phyloP scores from a whole-genome alignment of 1,139 yeast species.

The Sugiyamaella novakii region DNA sequence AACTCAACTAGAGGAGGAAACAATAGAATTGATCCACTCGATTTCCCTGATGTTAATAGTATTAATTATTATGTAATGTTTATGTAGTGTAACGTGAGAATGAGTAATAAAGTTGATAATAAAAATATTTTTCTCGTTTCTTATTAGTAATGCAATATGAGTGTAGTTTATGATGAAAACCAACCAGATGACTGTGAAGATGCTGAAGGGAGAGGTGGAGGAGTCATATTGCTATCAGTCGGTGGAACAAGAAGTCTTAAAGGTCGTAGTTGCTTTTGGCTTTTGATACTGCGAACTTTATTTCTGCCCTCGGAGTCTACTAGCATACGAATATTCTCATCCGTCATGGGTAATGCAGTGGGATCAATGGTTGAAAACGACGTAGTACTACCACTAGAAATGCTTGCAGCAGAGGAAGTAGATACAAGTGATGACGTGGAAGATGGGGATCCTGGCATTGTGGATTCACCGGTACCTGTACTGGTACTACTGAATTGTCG shows the following conservation, averaged over 20 bases:
- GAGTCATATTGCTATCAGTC: slow-evolving; percentile 7
- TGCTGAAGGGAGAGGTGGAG: slow-evolving; percentile 15
- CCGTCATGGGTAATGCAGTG: slow-evolving; percentile 11
- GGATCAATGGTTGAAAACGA: slow-evolving; percentile 16
- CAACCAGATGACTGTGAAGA: slow-evolving; percentile 14
- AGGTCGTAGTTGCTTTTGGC: slow-evolving; percentile 31
- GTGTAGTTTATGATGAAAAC: slow-evolving; percentile 7
- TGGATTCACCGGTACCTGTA: slow-evolving; percentile 2
- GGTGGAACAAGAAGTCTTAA: slow-evolving; percentile 23
- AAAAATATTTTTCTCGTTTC: too few species aligned
- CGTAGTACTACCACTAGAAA: slow-evolving; percentile 17
- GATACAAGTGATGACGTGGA: slow-evolving; percentile 13
- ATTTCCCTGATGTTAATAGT: too few species aligned
- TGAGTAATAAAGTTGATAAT: too few species aligned
- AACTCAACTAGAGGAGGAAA: too few species aligned
- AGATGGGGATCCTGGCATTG: slow-evolving; percentile 9
- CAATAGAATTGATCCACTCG: too few species aligned
- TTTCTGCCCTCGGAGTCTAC: too few species aligned
- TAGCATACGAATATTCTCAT: background rate
- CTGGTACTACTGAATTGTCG: slow-evolving; percentile 8
- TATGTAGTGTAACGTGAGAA: too few species aligned
- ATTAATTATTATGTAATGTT: too few species aligned
- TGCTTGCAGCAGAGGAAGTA: slow-evolving; percentile 22
- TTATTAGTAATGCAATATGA: slow-evolving; percentile 6
- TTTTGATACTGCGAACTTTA: slow-evolving; percentile 14